These are phyloP conservation scores for Fraxinus angustifolia DNA, from an alignment of 305 asterid species.

Conservation along the genomic window DNA sequence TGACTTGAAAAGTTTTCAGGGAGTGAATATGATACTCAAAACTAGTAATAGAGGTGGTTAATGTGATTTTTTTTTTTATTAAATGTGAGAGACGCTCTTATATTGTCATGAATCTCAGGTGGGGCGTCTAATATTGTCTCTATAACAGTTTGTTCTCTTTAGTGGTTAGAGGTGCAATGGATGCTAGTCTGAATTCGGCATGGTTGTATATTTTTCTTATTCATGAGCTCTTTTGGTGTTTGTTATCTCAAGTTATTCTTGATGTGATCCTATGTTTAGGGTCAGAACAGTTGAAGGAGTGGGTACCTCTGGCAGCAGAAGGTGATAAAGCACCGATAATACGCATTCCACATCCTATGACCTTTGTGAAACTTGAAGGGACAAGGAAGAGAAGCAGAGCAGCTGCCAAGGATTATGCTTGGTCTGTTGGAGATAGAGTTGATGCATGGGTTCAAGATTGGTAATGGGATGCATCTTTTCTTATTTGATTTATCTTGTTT, in stretches of 20 bases:
- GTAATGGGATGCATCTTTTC: slow-evolving; percentile 36
- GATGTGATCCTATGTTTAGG: slow-evolving; percentile 33
- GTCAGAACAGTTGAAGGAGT: slow-evolving; percentile 66
- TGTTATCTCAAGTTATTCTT: background rate
- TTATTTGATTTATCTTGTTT: slow-evolving; percentile 3
- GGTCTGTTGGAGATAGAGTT: slow-evolving; percentile 91
- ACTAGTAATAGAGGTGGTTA: background rate
- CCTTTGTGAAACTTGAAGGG: slow-evolving; percentile 51
- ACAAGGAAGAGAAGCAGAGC: slow-evolving; percentile 84
- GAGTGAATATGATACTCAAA: background rate
- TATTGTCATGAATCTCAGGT: background rate
- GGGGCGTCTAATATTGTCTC: background rate
- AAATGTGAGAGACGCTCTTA: background rate
- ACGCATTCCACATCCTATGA: slow-evolving; percentile 68
- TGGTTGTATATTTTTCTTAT: background rate
- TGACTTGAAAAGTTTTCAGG: background rate
- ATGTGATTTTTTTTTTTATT: background rate
- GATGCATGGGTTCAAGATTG: slow-evolving; percentile 79
- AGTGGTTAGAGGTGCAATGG: background rate
- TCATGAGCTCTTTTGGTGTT: background rate
- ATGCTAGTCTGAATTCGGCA: background rate
- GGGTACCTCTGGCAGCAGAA: slow-evolving; percentile 69
- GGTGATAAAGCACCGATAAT: slow-evolving; percentile 53
- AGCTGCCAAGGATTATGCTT: slow-evolving; percentile 56
- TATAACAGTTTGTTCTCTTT: background rate